Evolutionary conservation across 1,284 basidiomycete genomes (phyloP), one percentile per base, ranked within the genome.

Genomic region (Hypsizygus ulmarius): DNA sequence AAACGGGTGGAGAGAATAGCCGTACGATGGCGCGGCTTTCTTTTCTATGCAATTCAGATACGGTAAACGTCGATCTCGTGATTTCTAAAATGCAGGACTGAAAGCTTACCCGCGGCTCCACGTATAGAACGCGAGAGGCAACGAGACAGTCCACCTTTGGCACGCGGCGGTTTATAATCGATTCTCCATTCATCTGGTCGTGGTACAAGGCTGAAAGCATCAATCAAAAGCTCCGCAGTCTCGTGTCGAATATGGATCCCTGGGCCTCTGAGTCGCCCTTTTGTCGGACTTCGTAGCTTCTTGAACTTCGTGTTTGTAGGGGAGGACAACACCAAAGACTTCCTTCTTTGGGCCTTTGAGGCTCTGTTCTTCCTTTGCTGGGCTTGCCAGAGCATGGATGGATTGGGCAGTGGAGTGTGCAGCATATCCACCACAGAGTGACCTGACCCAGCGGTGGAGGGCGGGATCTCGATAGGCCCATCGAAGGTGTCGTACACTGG

Each of bases 161-260:
- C 40, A 33, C 42, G 33, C n/a, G 55, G 50, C 11, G 54, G 39
- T 11, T n/a, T 46, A 37, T 57, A 59, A 34, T 57, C 58, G 7
- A 28, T 35, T 29, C 57, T 51, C 58, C 58, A 60, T 25, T 47
- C 32, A 14, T 30, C 21, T 14, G 58, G 57, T 9, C 57, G 52
- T 25, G 52, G 48, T 5, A 51, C 57, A 16, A 53, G 51, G 33
- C 57, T 52, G 1, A 47, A 25, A 4, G 53, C 21, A 25, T 25
- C 21, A 19, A 42, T 50, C 51, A 34, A 50, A 45, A n/a, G 38
- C n/a, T 16, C 19, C n/a, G 12, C 15, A 5, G 6, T 37, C 37
- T 29, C 8, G 14, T 16, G 37, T 11, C 25, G 16, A 29, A 25
- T 7, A 25, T 25, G 21, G 21, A 25, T 25, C 7, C 21, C 21